These are phyloP conservation scores for Euphorbia tirucalli DNA, from an alignment of 345 rosid genomes.

Conservation along the genomic window DNA sequence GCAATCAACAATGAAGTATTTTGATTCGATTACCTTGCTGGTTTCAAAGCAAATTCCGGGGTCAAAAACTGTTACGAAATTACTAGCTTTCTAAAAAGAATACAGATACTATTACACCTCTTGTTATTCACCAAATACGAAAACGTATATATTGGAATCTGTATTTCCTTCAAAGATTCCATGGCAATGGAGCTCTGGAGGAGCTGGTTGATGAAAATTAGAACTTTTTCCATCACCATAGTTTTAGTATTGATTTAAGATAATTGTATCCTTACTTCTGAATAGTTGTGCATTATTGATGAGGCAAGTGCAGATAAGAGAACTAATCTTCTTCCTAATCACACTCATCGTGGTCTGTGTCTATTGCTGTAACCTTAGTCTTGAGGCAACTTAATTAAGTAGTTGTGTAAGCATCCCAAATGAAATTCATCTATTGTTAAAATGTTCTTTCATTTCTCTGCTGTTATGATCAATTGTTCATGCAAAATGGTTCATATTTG, in stretches of 20 bases:
- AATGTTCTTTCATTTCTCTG: neutral
- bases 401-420: neutral
- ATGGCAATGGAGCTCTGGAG: neutral
- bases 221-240: neutral
- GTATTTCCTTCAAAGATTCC: neutral
- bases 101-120: neutral
- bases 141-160: neutral
- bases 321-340: neutral
- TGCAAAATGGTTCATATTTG: neutral
- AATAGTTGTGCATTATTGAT: neutral
- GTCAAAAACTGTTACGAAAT: neutral
- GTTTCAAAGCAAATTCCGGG: neutral
- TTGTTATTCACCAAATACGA: neutral
- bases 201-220: neutral
- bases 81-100: neutral
- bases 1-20: neutral
- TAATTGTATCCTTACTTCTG: neutral
- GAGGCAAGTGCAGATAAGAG: neutral
- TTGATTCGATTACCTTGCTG: neutral
- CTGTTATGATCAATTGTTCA: conserved; percentile 3
- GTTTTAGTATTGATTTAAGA: neutral
- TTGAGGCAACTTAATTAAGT: neutral
- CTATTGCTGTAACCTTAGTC: neutral
- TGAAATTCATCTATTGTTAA: neutral
- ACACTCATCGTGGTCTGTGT: neutral